Percentiles rank a stretch among this genome's conserved stretches.
Evolutionary conservation across 352 stramenopile species (phyloP).

Genomic region (Lagenidium sp.): DNA sequence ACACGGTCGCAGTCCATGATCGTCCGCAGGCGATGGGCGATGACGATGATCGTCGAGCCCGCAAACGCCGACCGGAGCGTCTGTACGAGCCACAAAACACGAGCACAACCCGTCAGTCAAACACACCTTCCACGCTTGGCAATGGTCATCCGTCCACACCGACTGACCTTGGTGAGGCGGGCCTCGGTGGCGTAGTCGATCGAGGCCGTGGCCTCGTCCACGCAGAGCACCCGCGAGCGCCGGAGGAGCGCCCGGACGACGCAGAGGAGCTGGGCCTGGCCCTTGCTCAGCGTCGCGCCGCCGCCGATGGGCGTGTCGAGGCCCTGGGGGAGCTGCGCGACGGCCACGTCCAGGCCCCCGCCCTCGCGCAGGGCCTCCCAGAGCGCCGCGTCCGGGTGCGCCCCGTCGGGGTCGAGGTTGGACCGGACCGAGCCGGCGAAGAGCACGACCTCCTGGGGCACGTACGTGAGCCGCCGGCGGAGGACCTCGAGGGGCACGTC

Average conservation of each 20-base stretch:
- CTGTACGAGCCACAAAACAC: slow-evolving; percentile 14
- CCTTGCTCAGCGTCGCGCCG: slow-evolving; percentile 55
- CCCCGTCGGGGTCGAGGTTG: slow-evolving; percentile 70
- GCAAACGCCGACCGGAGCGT: slow-evolving; percentile 91
- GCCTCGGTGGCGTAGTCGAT: slow-evolving; percentile 88
- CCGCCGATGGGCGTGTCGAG: slow-evolving; percentile 38
- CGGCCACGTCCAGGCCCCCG: slow-evolving; percentile 26
- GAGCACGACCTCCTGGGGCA: slow-evolving; percentile 78
- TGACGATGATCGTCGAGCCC: slow-evolving; percentile 93
- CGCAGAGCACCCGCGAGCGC: slow-evolving; percentile 89
- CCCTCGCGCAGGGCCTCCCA: slow-evolving; percentile 48
- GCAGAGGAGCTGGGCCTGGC: slow-evolving; percentile 67
- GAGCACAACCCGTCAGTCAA: neutral
- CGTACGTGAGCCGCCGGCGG: slow-evolving; percentile 62
- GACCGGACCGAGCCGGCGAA: slow-evolving; percentile 75
- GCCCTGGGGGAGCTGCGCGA: slow-evolving; percentile 32
- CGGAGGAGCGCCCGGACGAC: slow-evolving; percentile 76
- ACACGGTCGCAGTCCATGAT: slow-evolving; percentile 93
- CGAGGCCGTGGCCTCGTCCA: slow-evolving; percentile 87
- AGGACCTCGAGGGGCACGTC: slow-evolving; percentile 52
- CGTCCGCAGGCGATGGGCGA: slow-evolving; percentile 95
- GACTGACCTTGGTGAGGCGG: slow-evolving; percentile 48
- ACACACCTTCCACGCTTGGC: neutral
- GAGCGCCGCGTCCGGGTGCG: slow-evolving; percentile 33
- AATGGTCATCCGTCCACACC: neutral